A percentile compares a stretch with the other conserved stretches of the same genome.
These are phyloP conservation scores for Aquilaria sinensis DNA, from an alignment of 345 rosid species.

Conservation along the genomic window DNA sequence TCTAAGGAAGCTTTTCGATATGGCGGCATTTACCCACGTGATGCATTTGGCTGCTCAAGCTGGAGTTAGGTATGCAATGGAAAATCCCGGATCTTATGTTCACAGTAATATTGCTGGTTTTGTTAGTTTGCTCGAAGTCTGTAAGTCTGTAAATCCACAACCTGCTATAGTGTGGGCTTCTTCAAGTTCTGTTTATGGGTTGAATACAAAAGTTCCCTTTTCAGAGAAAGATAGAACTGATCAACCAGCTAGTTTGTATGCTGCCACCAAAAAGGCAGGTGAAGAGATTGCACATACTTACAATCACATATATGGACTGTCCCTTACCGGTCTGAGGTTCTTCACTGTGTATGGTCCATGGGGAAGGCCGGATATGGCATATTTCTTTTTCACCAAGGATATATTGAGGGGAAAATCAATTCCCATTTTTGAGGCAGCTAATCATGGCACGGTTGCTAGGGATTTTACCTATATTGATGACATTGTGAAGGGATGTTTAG, in stretches of 20 bases:
- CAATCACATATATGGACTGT: conserved; percentile 81
- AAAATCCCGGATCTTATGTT: conserved; percentile 74
- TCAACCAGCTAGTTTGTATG: conserved; percentile 92
- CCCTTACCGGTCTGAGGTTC: conserved; percentile 75
- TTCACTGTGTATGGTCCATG: conserved; percentile 93
- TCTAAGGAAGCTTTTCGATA: conserved; percentile 64
- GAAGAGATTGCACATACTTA: conserved; percentile 95
- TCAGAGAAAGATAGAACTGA: conserved; percentile 85
- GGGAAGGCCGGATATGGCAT: conserved; percentile 97
- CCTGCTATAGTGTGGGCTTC: conserved; percentile 93
- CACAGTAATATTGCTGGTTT: conserved; percentile 87
- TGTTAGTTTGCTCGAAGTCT: conserved; percentile 71
- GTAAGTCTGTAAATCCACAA: conserved; percentile 69
- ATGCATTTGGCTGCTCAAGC: conserved; percentile 96
- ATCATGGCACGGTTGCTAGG: conserved; percentile 75
- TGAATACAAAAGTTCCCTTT: conserved; percentile 86
- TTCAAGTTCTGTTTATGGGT: conserved; percentile 83
- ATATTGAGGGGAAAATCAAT: conserved; percentile 65
- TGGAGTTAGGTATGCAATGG: conserved; percentile 88
- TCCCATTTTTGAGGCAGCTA: conserved; percentile 58
- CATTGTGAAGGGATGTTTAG: conserved; percentile 87
- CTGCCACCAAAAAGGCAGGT: conserved; percentile 91
- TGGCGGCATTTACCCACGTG: conserved; percentile 75
- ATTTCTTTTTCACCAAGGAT: conserved; percentile 83
- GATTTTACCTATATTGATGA: conserved; percentile 96